A percentile compares a stretch with the other conserved stretches of the same genome.
Conservation (phyloP, 345 rosid species). For the Atalantia buxifolia region DNA sequence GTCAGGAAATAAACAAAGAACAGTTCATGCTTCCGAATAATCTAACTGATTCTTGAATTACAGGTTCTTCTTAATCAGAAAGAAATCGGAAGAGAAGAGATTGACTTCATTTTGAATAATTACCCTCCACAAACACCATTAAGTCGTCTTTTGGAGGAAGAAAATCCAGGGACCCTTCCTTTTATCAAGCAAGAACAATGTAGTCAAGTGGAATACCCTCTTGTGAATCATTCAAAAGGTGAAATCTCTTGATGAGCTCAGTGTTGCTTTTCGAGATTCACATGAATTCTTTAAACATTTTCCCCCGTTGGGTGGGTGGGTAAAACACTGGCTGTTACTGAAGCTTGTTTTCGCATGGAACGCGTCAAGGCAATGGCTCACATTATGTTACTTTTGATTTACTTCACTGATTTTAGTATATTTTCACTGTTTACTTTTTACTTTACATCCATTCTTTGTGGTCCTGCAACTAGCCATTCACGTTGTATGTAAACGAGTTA, state of each 20-base stretch:
- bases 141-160: slow-evolving; percentile 59
- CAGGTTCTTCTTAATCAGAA: slow-evolving; percentile 76
- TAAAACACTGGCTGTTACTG: no score
- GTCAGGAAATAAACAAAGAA: not conserved
- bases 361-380: not conserved
- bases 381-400: not conserved
- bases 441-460: not conserved
- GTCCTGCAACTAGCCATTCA: not conserved
- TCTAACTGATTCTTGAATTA: not conserved
- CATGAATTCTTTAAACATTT: not conserved
- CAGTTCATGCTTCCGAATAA: not conserved
- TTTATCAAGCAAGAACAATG: slow-evolving; percentile 33
- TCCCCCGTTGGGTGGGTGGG: no score
- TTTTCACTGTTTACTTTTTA: not conserved
- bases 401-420: not conserved
- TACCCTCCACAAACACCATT: slow-evolving; percentile 78
- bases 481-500: not conserved
- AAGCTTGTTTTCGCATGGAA: not conserved
- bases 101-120: slow-evolving; percentile 64
- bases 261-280: not conserved
- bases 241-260: slow-evolving; percentile 16
- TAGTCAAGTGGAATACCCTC: slow-evolving; percentile 38
- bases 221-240: slow-evolving; percentile 33
- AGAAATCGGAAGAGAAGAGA: slow-evolving; percentile 80
- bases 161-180: slow-evolving; percentile 69